Base-by-base conservation (phyloP, 305 asterid genomes). In the Fraxinus floribunda region DNA sequence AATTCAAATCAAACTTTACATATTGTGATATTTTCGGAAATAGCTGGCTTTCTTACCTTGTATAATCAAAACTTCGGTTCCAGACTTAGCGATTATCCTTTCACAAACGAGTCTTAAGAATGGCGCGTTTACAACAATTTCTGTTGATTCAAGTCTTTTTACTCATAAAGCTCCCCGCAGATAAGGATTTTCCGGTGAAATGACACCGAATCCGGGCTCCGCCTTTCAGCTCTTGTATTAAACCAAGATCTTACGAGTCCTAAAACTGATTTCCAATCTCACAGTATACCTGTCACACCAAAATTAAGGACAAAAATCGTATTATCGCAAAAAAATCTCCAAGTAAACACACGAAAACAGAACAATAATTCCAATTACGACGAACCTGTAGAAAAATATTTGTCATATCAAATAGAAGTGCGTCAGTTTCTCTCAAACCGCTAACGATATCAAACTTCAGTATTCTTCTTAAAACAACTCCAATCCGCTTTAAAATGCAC, bases 261-360 rank as follows among this genome's bases (percentile, higher is more conserved):
- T 79, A 30, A 80, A 70, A 62, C 77, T 88, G 85, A 87, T 87
- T 87, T 80, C 86, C 79, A 82, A 78, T 85, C 89, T 84, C 79
- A 79, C 78, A 68, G 38, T 75, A 72, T 2, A 82, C 89, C 90
- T 86, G 86, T 32, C 41, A 57, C 78, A 74, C 78, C 60, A 38
- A 55, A 75, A 20, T 46, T 55, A 77, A 66, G 82, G 74, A 38
- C 66, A 55, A 18, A 80, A 80, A 35, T 39, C 2, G 13, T n/a
- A 16, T 35, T 79, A 81, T 78, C 57, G 55, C 22, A 77, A 66
- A 81, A 81, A 44, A 64, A 2, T 55, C 9, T 55, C 44, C 75
- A 84, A 79, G 18, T 30, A 64, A 74, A 60, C 57, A 75, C 49
- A 60, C 16, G 35, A 57, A 83, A 66, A 20, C 49, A 70, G 74